Evolutionary conservation across 169 alveolate species (phyloP), one percentile per base, ranked within the genome.

Genomic region (Plasmodium blacklocki): DNA sequence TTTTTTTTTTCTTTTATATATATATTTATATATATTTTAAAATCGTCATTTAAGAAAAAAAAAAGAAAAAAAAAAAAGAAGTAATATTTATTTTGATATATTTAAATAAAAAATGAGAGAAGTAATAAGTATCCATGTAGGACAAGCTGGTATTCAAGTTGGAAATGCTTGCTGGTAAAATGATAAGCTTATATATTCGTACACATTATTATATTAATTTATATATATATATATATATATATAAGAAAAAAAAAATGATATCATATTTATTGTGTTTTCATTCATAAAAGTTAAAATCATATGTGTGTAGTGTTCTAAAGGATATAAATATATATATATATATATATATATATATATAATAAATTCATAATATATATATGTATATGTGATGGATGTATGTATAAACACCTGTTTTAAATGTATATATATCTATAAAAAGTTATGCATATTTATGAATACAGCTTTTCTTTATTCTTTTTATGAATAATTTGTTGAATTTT

Each of bases 101-200:
- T 21, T 15, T 58, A 83, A 67, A 43, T 68, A 80, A 83, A 32
- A 83, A 83, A 83, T 83, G 91, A 83, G 91, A 83, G 91, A 83
- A 83, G 91, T 98, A 74, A 98, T 99, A 88, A 97, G 99, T 91
- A 97, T 99, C 80, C 99, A 99, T 95, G 98, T 99, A 85, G 99
- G 99, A 72, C 99, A 99, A 94, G 99, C 99, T 67, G 99, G 99
- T 85, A 97, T 99, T 80, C 99, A 98, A 95, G 97, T 98, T 50
- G 99, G 99, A 74, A 98, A 98, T 93, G 91, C 91, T 29, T 83
- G 91, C 91, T 83, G 91, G 91, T 83, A 83, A 78, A 78, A 59
- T 62, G 21, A 23, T 21, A 26, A 67, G 43, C 45, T 32, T 32
- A 32, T 18, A 75, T 50, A 43, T 18, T 64, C 52, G 21, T 78